phyloP scores from a whole-genome alignment of 768 basidiomycete genomes.

The Ephemerocybe angulata region DNA sequence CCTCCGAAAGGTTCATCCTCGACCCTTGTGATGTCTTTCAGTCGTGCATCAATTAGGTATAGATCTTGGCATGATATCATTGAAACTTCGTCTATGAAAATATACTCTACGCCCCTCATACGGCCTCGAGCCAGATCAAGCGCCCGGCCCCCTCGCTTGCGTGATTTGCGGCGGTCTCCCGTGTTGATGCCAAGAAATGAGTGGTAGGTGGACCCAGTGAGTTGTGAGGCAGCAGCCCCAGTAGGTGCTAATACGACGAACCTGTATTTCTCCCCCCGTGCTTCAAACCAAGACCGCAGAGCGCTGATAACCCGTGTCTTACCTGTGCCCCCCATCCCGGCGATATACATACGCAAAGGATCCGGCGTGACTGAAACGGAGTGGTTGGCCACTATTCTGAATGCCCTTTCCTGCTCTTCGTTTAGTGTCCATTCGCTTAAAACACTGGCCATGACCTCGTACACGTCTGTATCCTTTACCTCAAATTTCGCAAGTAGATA shows the following conservation, averaged over 20 bases:
- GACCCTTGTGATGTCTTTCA: slow-evolving; percentile 16
- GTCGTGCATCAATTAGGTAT: slow-evolving; percentile 23
- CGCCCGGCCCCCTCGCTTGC: no score
- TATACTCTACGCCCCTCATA: slow-evolving; percentile 33
- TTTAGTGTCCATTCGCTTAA: neutral
- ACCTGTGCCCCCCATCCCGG: slow-evolving; percentile 32
- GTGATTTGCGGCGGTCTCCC: neutral
- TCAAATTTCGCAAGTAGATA: slow-evolving; percentile 11
- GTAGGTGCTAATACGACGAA: slow-evolving; percentile 1
- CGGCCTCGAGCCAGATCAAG: slow-evolving; percentile 11
- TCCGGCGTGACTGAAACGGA: slow-evolving; percentile 3
- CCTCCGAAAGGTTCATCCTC: slow-evolving; percentile 29
- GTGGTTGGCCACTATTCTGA: slow-evolving; percentile 29
- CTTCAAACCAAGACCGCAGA: neutral
- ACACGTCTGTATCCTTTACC: neutral
- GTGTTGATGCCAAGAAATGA: neutral
- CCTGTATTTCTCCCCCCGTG: neutral
- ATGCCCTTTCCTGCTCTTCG: slow-evolving; percentile 27
- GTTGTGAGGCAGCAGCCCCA: neutral
- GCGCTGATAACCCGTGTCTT: slow-evolving; percentile 18
- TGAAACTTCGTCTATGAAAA: slow-evolving; percentile 43
- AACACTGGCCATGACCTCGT: neutral
- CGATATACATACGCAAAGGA: slow-evolving; percentile 29
- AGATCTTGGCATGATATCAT: slow-evolving; percentile 33
- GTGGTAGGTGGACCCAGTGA: slow-evolving; percentile 5